These are phyloP conservation scores for Botrytis tulipae DNA, from an alignment of 2,329 filamentous ascomycete genomes.

Conservation along the genomic window DNA sequence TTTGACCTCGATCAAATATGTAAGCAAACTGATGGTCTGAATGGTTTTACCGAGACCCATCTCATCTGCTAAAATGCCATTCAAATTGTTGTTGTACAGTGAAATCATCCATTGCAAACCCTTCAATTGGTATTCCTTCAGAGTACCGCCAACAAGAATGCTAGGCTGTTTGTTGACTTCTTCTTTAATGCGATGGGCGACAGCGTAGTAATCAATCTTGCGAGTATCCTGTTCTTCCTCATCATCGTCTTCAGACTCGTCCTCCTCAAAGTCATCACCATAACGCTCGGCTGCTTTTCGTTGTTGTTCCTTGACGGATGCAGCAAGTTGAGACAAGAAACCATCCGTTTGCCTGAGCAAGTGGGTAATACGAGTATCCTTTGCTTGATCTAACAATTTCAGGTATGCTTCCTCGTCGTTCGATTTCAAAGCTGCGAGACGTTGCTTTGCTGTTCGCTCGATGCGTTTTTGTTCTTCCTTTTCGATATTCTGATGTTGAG, in stretches of 20 bases:
- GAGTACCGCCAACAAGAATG: conserved; percentile 84
- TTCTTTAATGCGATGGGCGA: conserved; percentile 94
- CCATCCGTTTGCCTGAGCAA: conserved; percentile 95
- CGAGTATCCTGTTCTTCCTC: conserved; percentile 65
- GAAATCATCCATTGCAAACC: conserved; percentile 99
- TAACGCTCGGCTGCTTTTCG: conserved; percentile 77
- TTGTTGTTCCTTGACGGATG: conserved; percentile 92
- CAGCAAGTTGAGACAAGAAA: conserved; percentile 92
- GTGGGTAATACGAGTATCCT: conserved; percentile 98
- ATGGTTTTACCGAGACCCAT: conserved; percentile 99
- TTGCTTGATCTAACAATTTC: conserved; percentile 95
- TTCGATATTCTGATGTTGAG: conserved; percentile 92
- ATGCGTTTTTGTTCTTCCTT: conserved; percentile 99
- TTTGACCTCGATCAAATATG: conserved; percentile 95
- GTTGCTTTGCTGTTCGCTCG: conserved; percentile 96
- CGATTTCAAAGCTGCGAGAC: conserved; percentile 96
- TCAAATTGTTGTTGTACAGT: conserved; percentile 99
- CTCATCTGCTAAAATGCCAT: conserved; percentile 96
- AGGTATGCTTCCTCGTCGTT: conserved; percentile 99
- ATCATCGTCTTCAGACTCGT: conserved; percentile 67
- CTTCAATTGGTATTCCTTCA: conserved; percentile 98
- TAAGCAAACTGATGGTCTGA: conserved; percentile 96
- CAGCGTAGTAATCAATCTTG: conserved; percentile 98
- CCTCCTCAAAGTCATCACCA: conserved; percentile 51
- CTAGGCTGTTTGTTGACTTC: conserved; percentile 78